Percentiles rank a stretch among this genome's conserved stretches.
Conservation (phyloP, 805 yeast species). For the Komagataella kurtzmanii region DNA sequence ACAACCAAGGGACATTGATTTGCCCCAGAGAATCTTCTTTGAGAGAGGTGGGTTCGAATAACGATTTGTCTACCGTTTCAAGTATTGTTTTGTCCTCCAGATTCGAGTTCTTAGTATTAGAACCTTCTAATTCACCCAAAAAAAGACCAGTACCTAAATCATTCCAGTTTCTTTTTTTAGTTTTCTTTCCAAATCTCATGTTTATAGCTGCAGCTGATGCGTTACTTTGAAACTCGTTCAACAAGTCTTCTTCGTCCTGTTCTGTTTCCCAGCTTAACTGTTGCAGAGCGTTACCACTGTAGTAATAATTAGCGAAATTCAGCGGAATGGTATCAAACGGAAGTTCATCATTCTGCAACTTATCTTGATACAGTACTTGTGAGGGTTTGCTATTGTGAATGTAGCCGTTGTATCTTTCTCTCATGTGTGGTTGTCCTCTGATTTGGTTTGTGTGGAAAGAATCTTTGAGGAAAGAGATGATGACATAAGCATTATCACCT, state of each 20-base stretch:
- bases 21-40: not conserved
- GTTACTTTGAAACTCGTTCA: constrained; percentile 9
- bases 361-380: constrained; percentile 16
- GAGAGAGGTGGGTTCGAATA: not conserved
- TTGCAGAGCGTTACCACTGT: constrained; percentile 12
- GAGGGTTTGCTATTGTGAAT: constrained; percentile 17
- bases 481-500: not conserved
- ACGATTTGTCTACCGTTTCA: constrained; percentile 6
- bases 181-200: constrained; percentile 12
- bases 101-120: constrained; percentile 3
- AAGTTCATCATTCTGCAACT: constrained; percentile 16
- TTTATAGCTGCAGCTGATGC: constrained; percentile 16
- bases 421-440: not conserved
- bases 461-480: not conserved
- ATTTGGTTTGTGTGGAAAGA: not conserved
- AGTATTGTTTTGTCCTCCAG: constrained; percentile 14
- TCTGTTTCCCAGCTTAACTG: constrained; percentile 11
- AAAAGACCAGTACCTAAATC: constrained; percentile 14
- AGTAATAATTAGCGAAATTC: constrained; percentile 7
- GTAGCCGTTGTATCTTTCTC: constrained; percentile 8
- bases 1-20: not conserved
- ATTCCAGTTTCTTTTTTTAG: constrained; percentile 16
- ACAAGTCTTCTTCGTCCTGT: constrained; percentile 15
- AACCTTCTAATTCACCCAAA: constrained; percentile 1
- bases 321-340: constrained; percentile 15